A percentile compares a stretch with the other conserved stretches of the same genome.
Conservation (phyloP, 768 basidiomycete genomes). For the Xerocomellus chrysenteron region DNA sequence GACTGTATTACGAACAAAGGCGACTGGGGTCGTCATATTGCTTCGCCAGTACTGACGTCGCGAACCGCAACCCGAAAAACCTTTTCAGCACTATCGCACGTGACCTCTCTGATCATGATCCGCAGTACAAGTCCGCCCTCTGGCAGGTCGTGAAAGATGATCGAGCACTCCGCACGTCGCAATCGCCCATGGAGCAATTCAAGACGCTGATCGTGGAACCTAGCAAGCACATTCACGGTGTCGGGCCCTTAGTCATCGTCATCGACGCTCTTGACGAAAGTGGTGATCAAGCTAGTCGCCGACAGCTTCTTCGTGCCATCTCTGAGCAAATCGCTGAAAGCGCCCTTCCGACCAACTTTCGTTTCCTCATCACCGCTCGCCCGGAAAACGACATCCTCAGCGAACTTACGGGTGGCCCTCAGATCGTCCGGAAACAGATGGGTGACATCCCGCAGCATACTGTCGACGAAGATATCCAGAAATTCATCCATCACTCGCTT, state of each 20-base stretch:
- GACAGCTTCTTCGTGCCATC: conserved; percentile 15
- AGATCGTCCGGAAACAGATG: conserved; percentile 10
- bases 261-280: conserved; percentile 30
- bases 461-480: background rate
- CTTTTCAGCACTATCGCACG: conserved; percentile 27
- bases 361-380: background rate
- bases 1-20: conserved; percentile 4
- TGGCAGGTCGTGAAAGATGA: conserved; percentile 3
- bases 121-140: conserved; percentile 8
- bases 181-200: conserved; percentile 12
- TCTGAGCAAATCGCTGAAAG: background rate
- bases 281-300: conserved; percentile 3
- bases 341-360: conserved; percentile 11
- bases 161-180: conserved; percentile 1
- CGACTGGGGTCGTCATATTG: conserved; percentile 26
- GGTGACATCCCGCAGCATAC: background rate
- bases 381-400: background rate
- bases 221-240: conserved; percentile 4
- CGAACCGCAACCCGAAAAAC: conserved; percentile 6
- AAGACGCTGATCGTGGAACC: conserved; percentile 22
- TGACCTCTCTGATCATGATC: conserved; percentile 23
- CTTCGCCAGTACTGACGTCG: conserved; percentile 7
- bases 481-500: background rate
- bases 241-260: conserved; percentile 29
- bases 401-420: conserved; percentile 11